Base-by-base conservation (phyloP, 1,284 basidiomycete genomes). In the Vanrija humicola region DNA sequence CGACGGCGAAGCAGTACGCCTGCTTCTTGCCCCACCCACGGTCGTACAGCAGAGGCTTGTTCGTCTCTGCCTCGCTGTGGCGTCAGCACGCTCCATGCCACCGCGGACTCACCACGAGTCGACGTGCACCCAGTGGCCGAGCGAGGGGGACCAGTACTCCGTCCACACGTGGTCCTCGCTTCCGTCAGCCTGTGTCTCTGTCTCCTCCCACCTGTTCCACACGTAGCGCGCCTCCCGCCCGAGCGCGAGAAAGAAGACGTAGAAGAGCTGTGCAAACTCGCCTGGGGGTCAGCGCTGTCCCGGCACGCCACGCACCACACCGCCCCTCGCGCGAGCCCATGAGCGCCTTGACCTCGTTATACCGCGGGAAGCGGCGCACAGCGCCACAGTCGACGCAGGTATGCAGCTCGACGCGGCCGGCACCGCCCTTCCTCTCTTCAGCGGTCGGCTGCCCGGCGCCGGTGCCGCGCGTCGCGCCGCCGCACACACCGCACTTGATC, bases 131-230 rank as follows among this genome's bases (percentile, higher is more conserved):
- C 79, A 81, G 40, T 79, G 73, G 21, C 67, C 49, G 7, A 67
- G 46, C 3, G 57, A 39, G 3, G 63, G 56, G 6, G 67, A 69
- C 63, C 67, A 77, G 57, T 73, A 78, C 62, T 78, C 78, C 47
- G 75, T 75, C 79, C 79, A 81, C n/a, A 81, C 79, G 55, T 81
- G 79, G 64, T 81, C 79, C 64, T 80, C 79, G 23, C 72, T 74
- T 50, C 67, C 4, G 38, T 44, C 44, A 52, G 56, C 43, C 29
- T 12, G 38, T 19, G 16, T 18, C 19, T 16, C 29, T 21, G 14
- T 21, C 6, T 19, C 14, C n/a, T 6, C 63, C 6, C 43, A 67
- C 67, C 60, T 60, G 61, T 70, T 73, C 73, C 68, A 75, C 56
- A 79, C 68, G 55, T 79, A 79, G 38, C 79, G 68, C 29, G 76